Conservation (phyloP, 75 land plant species). For the Ceratopteris richardii region DNA sequence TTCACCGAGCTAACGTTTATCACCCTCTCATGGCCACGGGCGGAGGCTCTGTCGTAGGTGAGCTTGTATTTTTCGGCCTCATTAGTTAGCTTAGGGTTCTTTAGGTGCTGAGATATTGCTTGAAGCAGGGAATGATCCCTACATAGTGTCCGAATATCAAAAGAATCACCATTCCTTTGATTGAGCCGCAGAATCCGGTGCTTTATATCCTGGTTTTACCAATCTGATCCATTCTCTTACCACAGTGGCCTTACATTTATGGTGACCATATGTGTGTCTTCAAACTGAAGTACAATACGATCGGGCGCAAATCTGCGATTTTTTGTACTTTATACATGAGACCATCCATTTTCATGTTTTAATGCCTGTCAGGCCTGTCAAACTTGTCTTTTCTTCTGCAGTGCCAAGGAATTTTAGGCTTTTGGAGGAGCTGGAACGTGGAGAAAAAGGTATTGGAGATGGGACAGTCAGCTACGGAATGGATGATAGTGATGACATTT, state of each 20-base stretch:
- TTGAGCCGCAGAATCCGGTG: too few relatives aligned
- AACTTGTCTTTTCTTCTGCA: conserved; percentile 6
- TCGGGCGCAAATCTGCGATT: too few relatives aligned
- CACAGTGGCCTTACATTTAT: too few relatives aligned
- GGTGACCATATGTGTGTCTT: too few relatives aligned
- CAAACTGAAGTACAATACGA: too few relatives aligned
- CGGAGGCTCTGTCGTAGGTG: conserved; percentile 1
- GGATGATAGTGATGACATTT: conserved; percentile 79
- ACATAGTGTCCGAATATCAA: not conserved
- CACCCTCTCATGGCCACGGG: not conserved
- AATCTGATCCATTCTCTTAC: too few relatives aligned
- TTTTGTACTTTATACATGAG: not conserved
- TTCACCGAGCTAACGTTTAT: too few relatives aligned
- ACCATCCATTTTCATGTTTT: not conserved
- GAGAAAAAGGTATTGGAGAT: conserved; percentile 85
- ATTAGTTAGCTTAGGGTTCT: not conserved
- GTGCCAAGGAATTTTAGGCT: conserved; percentile 66
- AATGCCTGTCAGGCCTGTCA: not conserved
- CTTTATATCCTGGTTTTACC: too few relatives aligned
- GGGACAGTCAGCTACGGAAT: conserved; percentile 82
- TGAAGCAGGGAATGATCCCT: not conserved
- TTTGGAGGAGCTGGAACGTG: conserved; percentile 80
- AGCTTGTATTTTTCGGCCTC: not conserved
- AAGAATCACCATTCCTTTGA: too few relatives aligned
- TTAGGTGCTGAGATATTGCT: not conserved